Evolutionary conservation across 2,329 filamentous ascomycete genomes (phyloP).

Genomic region (Pseudocercospora musae): DNA sequence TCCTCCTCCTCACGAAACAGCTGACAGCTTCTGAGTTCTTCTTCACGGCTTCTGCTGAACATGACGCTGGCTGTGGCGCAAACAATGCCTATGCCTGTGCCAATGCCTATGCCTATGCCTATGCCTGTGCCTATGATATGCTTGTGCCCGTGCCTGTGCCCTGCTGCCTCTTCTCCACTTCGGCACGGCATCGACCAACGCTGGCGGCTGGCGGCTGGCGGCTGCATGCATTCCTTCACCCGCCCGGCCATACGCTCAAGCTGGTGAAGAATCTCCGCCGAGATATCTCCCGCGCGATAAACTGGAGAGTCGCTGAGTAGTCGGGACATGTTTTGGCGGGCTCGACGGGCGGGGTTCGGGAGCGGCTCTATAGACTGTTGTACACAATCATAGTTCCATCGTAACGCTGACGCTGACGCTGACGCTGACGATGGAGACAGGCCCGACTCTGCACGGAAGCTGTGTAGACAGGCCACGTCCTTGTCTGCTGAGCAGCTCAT

Average conservation of each 20-base stretch:
- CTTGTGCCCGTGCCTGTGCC: too few species aligned
- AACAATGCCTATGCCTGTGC: too few species aligned
- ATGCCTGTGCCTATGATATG: too few species aligned
- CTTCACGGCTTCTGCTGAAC: not conserved
- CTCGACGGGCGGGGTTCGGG: slow-evolving; percentile 3
- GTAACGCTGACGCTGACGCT: not conserved
- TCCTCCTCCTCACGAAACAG: not conserved
- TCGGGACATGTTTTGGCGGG: not conserved
- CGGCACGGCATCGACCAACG: not conserved
- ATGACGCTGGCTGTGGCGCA: slow-evolving; percentile 3
- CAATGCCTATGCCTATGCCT: too few species aligned
- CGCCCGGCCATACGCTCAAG: not conserved
- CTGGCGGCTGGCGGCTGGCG: too few species aligned
- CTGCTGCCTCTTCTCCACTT: too few species aligned
- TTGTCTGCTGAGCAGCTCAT: not conserved
- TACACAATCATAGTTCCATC: not conserved
- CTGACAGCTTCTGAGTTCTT: not conserved
- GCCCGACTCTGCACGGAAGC: not conserved
- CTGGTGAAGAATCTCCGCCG: not conserved
- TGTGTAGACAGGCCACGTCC: not conserved
- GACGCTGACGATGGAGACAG: not conserved
- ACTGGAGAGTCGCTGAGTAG: not conserved
- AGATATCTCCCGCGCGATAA: not conserved
- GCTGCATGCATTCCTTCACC: not conserved
- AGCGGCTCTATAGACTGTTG: too few species aligned